Evolutionary conservation across 2,329 filamentous ascomycete genomes (phyloP).

Genomic region (Trichoderma afroharzianum): DNA sequence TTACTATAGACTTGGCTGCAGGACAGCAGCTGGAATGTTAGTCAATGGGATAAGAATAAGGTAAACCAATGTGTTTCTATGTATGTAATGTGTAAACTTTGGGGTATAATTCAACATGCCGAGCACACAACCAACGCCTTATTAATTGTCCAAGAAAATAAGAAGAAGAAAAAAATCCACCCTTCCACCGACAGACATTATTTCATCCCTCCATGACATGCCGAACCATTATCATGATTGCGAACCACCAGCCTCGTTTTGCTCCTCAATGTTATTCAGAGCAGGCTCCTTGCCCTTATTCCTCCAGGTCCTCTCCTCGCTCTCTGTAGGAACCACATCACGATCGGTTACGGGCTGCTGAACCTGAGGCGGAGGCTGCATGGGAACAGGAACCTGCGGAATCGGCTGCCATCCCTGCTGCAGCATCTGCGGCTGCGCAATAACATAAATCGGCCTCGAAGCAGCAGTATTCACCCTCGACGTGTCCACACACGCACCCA

Average conservation of each 20-base stretch:
- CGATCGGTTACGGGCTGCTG: background rate
- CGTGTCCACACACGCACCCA: slow-evolving; percentile 40
- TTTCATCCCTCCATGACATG: background rate
- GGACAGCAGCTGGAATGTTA: too few relatives aligned
- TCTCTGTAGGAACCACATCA: background rate
- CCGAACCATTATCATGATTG: background rate
- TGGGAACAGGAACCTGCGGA: background rate
- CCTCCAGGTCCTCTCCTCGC: background rate
- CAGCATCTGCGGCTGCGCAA: slow-evolving; percentile 24
- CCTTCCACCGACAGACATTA: background rate
- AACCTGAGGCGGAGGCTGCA: background rate
- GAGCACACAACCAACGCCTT: background rate
- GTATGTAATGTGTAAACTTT: background rate
- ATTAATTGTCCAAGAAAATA: background rate
- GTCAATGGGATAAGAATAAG: background rate
- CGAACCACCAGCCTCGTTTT: background rate
- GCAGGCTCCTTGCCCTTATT: background rate
- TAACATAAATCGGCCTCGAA: slow-evolving; percentile 24
- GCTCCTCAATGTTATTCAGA: background rate
- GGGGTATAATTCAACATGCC: slow-evolving; percentile 2
- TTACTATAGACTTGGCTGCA: too few relatives aligned
- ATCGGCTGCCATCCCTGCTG: slow-evolving; percentile 32
- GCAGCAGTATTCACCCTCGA: slow-evolving; percentile 27
- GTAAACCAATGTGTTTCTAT: background rate
- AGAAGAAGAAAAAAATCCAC: background rate